Evolutionary conservation across 306 rosid species (phyloP).

Genomic region (Dryas alaskensis): DNA sequence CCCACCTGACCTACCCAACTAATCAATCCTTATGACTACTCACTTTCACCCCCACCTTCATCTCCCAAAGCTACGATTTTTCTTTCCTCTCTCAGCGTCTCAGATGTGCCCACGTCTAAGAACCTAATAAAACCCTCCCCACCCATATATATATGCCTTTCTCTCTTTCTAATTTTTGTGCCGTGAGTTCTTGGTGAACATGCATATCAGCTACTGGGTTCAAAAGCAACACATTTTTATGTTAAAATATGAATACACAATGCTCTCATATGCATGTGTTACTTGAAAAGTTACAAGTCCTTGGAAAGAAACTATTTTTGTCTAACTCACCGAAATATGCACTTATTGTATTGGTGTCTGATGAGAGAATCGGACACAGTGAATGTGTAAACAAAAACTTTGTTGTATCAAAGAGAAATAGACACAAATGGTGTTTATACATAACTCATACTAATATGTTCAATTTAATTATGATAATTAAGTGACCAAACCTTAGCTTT

Average conservation of each 20-base stretch:
- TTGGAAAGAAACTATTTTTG: no score
- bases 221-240: background rate
- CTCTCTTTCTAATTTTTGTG: background rate
- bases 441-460: no score
- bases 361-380: no score
- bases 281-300: no score
- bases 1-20: background rate
- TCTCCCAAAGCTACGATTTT: background rate
- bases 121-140: background rate
- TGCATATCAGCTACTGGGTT: background rate
- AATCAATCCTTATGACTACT: background rate
- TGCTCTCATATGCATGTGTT: background rate
- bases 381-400: no score
- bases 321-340: no score
- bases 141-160: background rate
- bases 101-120: background rate
- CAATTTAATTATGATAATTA: no score
- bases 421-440: no score
- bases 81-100: background rate
- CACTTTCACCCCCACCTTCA: background rate
- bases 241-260: background rate
- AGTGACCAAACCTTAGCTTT: no score
- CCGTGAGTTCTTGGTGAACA: background rate
- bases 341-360: no score
- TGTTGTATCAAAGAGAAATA: no score